These are phyloP conservation scores for Russula compacta DNA, from an alignment of 768 basidiomycete species.

Conservation along the genomic window DNA sequence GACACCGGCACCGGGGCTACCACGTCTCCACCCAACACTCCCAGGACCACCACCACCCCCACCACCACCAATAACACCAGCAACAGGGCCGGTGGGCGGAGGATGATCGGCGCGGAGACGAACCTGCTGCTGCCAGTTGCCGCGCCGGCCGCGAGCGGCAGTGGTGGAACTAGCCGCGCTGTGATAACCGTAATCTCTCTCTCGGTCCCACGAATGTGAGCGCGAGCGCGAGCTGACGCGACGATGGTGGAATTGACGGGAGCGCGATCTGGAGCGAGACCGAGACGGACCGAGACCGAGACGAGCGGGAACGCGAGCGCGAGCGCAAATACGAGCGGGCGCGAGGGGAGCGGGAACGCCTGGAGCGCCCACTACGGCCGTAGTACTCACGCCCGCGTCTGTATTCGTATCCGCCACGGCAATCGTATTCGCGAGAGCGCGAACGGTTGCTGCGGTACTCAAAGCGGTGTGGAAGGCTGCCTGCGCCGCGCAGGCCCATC, in stretches of 20 bases:
- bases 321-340: background rate
- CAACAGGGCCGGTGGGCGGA: background rate
- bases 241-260: background rate
- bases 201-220: constrained; percentile 1
- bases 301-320: background rate
- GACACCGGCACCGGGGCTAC: background rate
- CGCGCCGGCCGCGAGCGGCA: background rate
- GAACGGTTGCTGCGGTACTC: background rate
- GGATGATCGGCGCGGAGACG: too few relatives aligned
- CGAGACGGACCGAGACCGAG: background rate
- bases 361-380: background rate
- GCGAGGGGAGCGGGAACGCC: background rate
- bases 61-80: background rate
- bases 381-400: background rate
- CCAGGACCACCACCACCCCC: background rate
- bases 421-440: background rate
- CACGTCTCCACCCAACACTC: background rate
- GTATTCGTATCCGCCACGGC: background rate
- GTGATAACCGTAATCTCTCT: background rate
- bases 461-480: background rate
- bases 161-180: background rate
- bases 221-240: background rate
- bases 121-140: background rate
- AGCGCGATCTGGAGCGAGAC: background rate
- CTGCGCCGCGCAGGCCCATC: background rate